A percentile compares a stretch with the other conserved stretches of the same genome.
Evolutionary conservation across 1,139 yeast species (phyloP).

Genomic region (Fermentozyma sake): DNA sequence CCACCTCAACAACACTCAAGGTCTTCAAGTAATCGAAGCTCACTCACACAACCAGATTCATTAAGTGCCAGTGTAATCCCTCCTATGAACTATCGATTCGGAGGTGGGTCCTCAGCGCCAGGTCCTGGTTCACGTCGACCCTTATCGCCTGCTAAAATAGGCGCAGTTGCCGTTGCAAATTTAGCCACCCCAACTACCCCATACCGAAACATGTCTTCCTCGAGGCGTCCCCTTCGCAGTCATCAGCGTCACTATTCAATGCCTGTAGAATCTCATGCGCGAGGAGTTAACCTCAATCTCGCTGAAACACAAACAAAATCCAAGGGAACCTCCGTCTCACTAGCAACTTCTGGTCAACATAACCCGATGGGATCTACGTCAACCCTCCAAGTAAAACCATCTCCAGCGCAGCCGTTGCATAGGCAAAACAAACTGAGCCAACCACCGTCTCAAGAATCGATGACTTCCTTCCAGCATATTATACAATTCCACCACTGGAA

Average conservation of each 20-base stretch:
- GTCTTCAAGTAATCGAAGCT: constrained; percentile 8
- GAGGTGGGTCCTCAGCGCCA: constrained; percentile 21
- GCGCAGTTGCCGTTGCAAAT: constrained; percentile 68
- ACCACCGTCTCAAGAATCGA: constrained; percentile 45
- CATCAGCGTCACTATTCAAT: constrained; percentile 44
- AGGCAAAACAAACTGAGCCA: constrained; percentile 29
- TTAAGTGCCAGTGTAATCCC: constrained; percentile 28
- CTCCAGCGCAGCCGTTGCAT: constrained; percentile 43
- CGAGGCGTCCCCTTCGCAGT: constrained; percentile 16
- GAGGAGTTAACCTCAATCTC: constrained; percentile 1
- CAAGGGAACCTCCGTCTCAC: constrained; percentile 2
- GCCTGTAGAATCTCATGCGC: constrained; percentile 38
- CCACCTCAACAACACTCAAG: constrained; percentile 7
- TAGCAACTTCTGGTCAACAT: constrained; percentile 15
- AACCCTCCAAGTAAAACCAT: constrained; percentile 42
- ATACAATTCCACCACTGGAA: constrained; percentile 54
- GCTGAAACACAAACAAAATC: not conserved
- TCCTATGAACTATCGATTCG: constrained; percentile 40
- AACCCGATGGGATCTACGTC: constrained; percentile 21
- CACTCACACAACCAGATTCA: constrained; percentile 10
- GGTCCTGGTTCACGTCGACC: constrained; percentile 32
- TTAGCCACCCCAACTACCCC: constrained; percentile 34
- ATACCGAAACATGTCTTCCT: constrained; percentile 15
- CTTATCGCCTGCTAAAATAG: constrained; percentile 66
- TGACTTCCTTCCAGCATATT: constrained; percentile 50